Evolutionary conservation across 2,329 filamentous ascomycete species (phyloP), one percentile per base, ranked within the genome.

Genomic region (Hypoxylon sp.): DNA sequence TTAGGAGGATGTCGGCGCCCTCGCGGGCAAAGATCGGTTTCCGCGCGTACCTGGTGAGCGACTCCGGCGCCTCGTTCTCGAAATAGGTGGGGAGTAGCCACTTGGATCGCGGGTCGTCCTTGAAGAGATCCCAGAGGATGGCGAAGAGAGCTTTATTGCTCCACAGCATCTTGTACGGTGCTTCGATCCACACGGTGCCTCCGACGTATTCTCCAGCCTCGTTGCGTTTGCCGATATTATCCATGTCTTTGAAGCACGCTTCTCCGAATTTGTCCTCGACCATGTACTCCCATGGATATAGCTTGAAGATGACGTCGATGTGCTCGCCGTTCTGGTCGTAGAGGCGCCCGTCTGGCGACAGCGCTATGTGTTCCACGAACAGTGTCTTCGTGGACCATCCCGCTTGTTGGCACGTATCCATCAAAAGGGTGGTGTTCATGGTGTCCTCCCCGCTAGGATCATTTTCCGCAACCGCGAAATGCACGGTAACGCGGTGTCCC

Each of bases 101-200:
- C 28, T 38, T 48, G 2, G 58, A 61, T 3, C 58, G 49, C 3
- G 58, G 58, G 28, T 61, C 58, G 49, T 61, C 49, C 14, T 48
- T 38, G 58, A 61, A 61, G 11, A 61, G 49, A 13, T 53, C 49
- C 58, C 58, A 61, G 5, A 61, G 30, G 14, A 61, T 25, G 2
- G 58, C 58, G 48, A 61, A 61, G 1, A 61, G 58, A 9, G 58
- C 14, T 25, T 61, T 61, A 23, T 61, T 61, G 58, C 58, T 61
- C 58, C 58, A 61, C 49, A 61, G 58, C 58, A 61, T 61, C 49
- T 61, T 61, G 58, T 61, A 61, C 38, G 58, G 58, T 21, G 58
- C 30, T 21, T 61, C 58, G 19, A 61, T 61, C 58, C 58, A 61
- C 17, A 61, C 10, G 21, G 58, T 61, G 3, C 58, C 58, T 2